Conservation (phyloP, 78 protist genomes). For the Neovahlkampfia damariscottae region DNA sequence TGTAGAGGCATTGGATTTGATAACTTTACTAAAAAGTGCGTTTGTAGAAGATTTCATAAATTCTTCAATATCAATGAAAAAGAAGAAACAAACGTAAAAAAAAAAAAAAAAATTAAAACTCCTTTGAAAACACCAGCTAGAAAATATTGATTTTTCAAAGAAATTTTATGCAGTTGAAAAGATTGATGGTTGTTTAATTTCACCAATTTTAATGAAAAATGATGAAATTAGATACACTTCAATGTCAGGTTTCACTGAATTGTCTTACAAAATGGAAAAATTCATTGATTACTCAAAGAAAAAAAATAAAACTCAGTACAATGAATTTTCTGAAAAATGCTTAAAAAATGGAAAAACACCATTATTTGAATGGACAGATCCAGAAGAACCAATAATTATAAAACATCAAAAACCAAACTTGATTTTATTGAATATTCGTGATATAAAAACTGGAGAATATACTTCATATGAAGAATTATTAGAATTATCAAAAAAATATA, state of each 20-base stretch:
- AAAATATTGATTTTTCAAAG: neutral
- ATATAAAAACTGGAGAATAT: neutral
- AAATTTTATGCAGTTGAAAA: neutral
- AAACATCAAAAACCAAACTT: neutral
- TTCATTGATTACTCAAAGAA: neutral
- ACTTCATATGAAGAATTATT: neutral
- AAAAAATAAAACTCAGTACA: neutral
- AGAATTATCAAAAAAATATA: neutral
- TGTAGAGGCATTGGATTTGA: conserved; percentile 1
- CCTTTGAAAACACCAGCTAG: neutral
- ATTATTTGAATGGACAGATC: neutral
- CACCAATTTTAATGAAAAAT: neutral
- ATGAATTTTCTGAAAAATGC: neutral
- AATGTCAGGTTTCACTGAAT: neutral
- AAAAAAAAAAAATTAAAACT: neutral
- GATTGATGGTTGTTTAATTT: neutral
- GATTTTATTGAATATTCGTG: neutral
- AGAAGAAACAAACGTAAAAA: neutral
- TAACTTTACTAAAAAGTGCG: neutral
- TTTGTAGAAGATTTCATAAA: neutral
- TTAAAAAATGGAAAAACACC: neutral
- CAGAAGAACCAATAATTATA: neutral
- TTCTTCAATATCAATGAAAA: neutral
- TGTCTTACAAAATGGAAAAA: neutral
- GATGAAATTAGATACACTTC: neutral